Evolutionary conservation across 257 asterid species (phyloP).

Genomic region (Ehretia macrophylla): DNA sequence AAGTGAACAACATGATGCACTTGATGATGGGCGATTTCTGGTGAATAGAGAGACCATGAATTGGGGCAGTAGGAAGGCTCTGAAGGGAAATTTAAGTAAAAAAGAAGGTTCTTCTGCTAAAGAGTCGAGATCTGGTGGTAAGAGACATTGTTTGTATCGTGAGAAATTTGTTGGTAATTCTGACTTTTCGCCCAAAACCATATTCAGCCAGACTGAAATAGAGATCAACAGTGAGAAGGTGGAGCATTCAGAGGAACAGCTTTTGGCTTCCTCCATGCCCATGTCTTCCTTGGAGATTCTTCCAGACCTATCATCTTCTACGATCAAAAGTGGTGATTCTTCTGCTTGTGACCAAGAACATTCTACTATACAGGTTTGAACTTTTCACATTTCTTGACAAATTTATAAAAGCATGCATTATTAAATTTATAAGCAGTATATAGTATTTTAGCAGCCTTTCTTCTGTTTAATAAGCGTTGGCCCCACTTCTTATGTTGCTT

Average conservation of each 20-base stretch:
- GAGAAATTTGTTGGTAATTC: constrained; percentile 19
- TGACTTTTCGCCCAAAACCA: constrained; percentile 1
- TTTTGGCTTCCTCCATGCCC: constrained; percentile 17
- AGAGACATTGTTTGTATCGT: constrained; percentile 31
- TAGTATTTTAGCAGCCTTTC: too few species aligned
- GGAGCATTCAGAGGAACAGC: constrained; percentile 26
- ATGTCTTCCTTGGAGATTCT: too few species aligned
- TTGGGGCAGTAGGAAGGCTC: constrained; percentile 37
- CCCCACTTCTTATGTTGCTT: too few species aligned
- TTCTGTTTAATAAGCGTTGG: too few species aligned
- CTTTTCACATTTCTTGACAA: constrained; percentile 2
- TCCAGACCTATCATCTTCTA: too few species aligned
- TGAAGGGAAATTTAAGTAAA: constrained; percentile 34
- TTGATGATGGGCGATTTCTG: neutral
- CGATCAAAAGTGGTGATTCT: constrained; percentile 12
- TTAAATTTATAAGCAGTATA: too few species aligned
- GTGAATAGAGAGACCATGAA: neutral
- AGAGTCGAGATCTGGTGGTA: constrained; percentile 36
- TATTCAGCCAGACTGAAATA: constrained; percentile 18
- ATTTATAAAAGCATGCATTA: too few species aligned
- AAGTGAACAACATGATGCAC: constrained; percentile 20
- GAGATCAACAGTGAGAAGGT: constrained; percentile 3
- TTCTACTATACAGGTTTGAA: constrained; percentile 47
- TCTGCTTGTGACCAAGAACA: constrained; percentile 28
- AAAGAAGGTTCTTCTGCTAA: constrained; percentile 6